Base-by-base conservation (phyloP, 148 eudicot genomes). In the Dysphania ambrosioides region DNA sequence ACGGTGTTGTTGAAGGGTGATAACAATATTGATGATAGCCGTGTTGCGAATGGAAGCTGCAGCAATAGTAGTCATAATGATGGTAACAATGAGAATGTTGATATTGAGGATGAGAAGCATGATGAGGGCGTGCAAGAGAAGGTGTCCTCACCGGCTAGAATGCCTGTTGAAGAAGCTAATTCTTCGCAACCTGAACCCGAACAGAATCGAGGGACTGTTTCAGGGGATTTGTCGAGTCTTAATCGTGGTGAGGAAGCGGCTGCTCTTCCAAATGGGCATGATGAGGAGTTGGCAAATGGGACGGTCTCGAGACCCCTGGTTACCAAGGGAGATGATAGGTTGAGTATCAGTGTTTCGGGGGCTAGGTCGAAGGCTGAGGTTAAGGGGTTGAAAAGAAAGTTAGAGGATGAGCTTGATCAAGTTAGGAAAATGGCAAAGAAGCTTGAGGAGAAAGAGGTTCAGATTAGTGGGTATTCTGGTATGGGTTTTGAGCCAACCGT, bases 371-470 rank as follows among this genome's bases (percentile, higher is more conserved):
- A 74, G 70, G 72, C 79, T 29, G 96, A 85, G 68, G 81, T 87
- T 64, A 75, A 79, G 19, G 91, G 82, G 49, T 84, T 92, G 77
- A 87, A 78, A 86, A 83, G 85, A 80, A 90, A 89, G 82, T 78
- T 95, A 24, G 73, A 70, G 72, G 73, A 42, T 72, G 97, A 95
- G 88, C 93, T 95, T 75, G 90, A 88, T 79, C 87, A 83, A 79
- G 90, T 92, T 51, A 85, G 94, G 86, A 81, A 78, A 80, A 73
- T 88, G 78, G 86, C 78, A 16, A 85, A 77, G 75, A 74, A 75
- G 87, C 88, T 95, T 58, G 88, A 95, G 77, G 87, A 51, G 13
- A 85, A 85, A 80, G 91, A 92, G 84, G 66, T 74, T 77, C 77
- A 86, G 83, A 77, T 88, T 72, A 76, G 72, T 79, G 79, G 61